Evolutionary conservation across 768 basidiomycete species (phyloP), one percentile per base, ranked within the genome.

Genomic region (Russula lepida): DNA sequence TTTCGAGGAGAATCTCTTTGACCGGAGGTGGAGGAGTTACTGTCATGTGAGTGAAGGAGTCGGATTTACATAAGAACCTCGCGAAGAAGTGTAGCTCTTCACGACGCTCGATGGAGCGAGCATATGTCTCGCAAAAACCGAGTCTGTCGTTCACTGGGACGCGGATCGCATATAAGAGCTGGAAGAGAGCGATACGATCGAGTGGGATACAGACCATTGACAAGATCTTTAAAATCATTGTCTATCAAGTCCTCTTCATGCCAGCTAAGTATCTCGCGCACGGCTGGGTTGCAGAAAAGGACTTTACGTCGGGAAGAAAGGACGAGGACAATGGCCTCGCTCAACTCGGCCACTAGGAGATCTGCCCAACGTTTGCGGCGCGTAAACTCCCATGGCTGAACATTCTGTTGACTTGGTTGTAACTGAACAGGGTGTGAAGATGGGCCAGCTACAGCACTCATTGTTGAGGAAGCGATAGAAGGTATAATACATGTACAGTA

Each of bases 351-450:
- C 60, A 88, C 73, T 27, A 92, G 77, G 15, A 94, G 76, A 70
- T 93, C 91, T 19, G 85, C 86, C 92, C 92, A 94, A 58, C 85
- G 80, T 70, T 92, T 92, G 58, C 91, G 77, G 69, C 89, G 91
- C 0, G 89, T 90, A 71, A 93, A 94, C 71, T 94, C 92, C 67
- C 84, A 93, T 43, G 56, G 51, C 3, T 57, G 46, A 43, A 69
- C 58, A 32, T 65, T 39, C n/a, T 49, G 64, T 30, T 55, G 60
- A 44, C 49, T 64, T 54, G 28, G 25, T 39, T 47, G 53, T 50
- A 44, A 44, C 32, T 60, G 54, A 25, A 57, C 50, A 19, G 65
- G 32, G 25, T 30, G 54, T 37, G 65, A 49, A 19, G 59, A 35
- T 2, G 59, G 54, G 33, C 41, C 44, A 8, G 63, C 57, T 35